Evolutionary conservation across 768 basidiomycete genomes (phyloP), one percentile per base, ranked within the genome.

Genomic region (Boletus coccyginus): DNA sequence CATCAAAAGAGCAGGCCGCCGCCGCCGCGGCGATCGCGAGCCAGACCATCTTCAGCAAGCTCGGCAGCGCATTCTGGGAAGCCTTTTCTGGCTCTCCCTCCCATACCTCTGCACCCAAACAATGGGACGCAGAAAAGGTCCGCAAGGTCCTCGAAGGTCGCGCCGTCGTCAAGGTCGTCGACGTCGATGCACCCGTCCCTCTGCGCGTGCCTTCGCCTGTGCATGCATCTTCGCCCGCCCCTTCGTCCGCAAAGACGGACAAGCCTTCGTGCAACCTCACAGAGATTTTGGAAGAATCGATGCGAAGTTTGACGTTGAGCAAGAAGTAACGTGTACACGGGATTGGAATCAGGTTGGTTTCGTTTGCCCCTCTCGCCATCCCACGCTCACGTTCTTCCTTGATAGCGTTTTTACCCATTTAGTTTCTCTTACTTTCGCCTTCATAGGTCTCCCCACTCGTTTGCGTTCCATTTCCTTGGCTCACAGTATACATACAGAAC

Each of bases 21-120:
- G 64, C 69, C 17, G 92, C 91, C 12, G n/a, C n/a, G n/a, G 81
- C 83, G n/a, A 76, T 92, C 59, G 92, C 90, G 10, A 83, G 83
- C 45, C 86, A 92, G 73, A 94, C 92, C 1, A 73, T 95, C 32
- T 61, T 90, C 50, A 74, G 76, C 65, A 86, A 85, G 65, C 78
- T 94, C 33, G 86, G 88, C 6, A 69, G 75, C 21, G 90, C 92
- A 43, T 94, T 94, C 74, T 90, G 92, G 88, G 91, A 92, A 59
- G 93, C 93, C 16, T 94, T 94, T 72, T 79, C 86, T n/a, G 86
- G 85, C 4, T 61, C 69, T 7, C 52, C 62, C 10, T 2, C 65
- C 36, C 62, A 55, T 64, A 53, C 50, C 13, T 61, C 64, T 45
- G 53, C 63, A 46, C 7, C 66, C 41, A 75, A 72, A 51, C 61